Evolutionary conservation across 1,139 yeast species (phyloP).

Genomic region (Debaryomyces nepalensis): DNA sequence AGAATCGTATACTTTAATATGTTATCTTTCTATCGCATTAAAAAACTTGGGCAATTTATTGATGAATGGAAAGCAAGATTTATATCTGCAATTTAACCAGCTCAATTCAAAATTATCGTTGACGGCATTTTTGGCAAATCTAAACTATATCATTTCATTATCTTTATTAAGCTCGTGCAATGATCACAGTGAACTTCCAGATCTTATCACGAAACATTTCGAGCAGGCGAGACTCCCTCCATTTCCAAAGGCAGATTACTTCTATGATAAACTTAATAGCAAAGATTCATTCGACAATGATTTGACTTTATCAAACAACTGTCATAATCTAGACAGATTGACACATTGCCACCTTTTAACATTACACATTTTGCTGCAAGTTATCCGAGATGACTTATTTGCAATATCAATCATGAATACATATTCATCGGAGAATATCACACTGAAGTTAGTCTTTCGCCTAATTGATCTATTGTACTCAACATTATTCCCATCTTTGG

Average conservation of each 20-base stretch:
- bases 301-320: conserved; percentile 8
- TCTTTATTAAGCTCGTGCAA: conserved; percentile 20
- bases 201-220: conserved; percentile 20
- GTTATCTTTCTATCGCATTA: conserved; percentile 14
- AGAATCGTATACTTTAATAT: conserved; percentile 12
- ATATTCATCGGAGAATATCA: conserved; percentile 15
- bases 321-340: conserved; percentile 14
- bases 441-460: conserved; percentile 22
- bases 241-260: conserved; percentile 27
- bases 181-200: conserved; percentile 22
- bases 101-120: conserved; percentile 33
- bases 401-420: conserved; percentile 20
- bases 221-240: conserved; percentile 32
- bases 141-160: conserved; percentile 26
- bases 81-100: conserved; percentile 27
- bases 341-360: conserved; percentile 17
- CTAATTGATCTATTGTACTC: conserved; percentile 24
- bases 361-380: conserved; percentile 16
- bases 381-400: conserved; percentile 25
- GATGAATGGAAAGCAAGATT: conserved; percentile 17
- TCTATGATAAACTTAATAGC: conserved; percentile 16
- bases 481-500: conserved; percentile 23
- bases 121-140: conserved; percentile 19
- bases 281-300: conserved; percentile 19
- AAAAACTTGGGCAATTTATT: conserved; percentile 11